Percentiles rank a stretch among this genome's conserved stretches.
These are phyloP conservation scores for Ophiocordyceps camponoti-rufipedis DNA, from an alignment of 2,329 filamentous ascomycete genomes.

Conservation along the genomic window DNA sequence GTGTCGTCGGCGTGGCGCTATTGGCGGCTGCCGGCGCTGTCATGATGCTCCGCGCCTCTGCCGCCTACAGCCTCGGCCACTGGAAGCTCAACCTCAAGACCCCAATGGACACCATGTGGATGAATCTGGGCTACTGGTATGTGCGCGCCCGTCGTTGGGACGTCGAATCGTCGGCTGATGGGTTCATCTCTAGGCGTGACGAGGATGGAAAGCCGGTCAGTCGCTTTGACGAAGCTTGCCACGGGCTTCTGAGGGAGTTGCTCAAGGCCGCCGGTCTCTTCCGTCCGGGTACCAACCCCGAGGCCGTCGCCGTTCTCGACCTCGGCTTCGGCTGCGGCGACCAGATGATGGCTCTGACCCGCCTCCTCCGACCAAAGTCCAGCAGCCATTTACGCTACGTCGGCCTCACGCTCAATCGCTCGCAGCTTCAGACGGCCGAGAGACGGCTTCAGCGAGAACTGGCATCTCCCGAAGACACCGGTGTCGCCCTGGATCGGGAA, in stretches of 20 bases:
- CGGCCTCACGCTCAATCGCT: constrained; percentile 30
- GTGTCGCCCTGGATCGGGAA: constrained; percentile 2
- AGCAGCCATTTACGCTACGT: constrained; percentile 23
- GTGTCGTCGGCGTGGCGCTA: constrained; percentile 6
- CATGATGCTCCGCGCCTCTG: constrained; percentile 8
- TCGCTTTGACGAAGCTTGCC: constrained; percentile 26
- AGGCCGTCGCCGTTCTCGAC: constrained; percentile 22
- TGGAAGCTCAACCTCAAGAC: constrained; percentile 33
- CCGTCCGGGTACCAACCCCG: background rate
- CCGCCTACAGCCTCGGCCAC: constrained; percentile 32
- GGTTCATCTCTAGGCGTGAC: constrained; percentile 9
- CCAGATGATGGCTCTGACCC: constrained; percentile 28
- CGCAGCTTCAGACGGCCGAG: constrained; percentile 22
- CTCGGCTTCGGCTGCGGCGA: constrained; percentile 42
- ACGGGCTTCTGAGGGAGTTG: constrained; percentile 28
- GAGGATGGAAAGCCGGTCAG: constrained; percentile 11
- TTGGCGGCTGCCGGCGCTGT: constrained; percentile 5
- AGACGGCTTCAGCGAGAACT: constrained; percentile 10
- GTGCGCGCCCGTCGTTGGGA: background rate
- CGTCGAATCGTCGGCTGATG: background rate
- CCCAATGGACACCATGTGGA: constrained; percentile 36
- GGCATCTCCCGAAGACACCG: background rate
- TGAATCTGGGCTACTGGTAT: constrained; percentile 44
- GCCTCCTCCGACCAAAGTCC: constrained; percentile 6
- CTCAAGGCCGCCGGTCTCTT: constrained; percentile 23